phyloP scores from a whole-genome alignment of 805 yeast species.

The Metschnikowia sp. region DNA sequence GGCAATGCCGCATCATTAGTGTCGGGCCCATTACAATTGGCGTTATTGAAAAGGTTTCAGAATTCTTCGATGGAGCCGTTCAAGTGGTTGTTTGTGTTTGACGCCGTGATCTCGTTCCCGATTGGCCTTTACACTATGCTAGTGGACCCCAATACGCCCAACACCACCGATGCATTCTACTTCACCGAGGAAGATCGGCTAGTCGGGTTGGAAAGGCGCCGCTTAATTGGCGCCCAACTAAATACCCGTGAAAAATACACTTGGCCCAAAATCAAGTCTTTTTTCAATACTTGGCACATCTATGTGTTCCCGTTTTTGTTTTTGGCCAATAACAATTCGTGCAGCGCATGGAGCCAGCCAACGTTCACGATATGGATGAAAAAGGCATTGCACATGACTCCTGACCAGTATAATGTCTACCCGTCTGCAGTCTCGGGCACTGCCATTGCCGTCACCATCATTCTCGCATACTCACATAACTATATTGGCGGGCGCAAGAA shows the following conservation, averaged over 20 bases:
- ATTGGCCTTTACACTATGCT: constrained; percentile 31
- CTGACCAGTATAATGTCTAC: constrained; percentile 36
- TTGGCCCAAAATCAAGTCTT: constrained; percentile 35
- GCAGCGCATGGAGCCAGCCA: constrained; percentile 36
- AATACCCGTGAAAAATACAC: constrained; percentile 42
- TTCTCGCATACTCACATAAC: constrained; percentile 36
- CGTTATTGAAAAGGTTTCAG: constrained; percentile 23
- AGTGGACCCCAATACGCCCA: constrained; percentile 34
- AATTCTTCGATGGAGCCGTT: constrained; percentile 25
- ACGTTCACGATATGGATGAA: constrained; percentile 47
- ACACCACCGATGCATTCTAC: constrained; percentile 33
- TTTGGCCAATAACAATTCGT: constrained; percentile 35
- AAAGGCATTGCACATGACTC: constrained; percentile 26
- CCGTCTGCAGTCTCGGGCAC: constrained; percentile 40
- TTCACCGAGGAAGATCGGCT: constrained; percentile 26
- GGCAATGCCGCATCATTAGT: constrained; percentile 26
- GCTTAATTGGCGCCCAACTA: constrained; percentile 31
- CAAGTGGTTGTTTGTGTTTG: constrained; percentile 35
- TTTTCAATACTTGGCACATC: constrained; percentile 49
- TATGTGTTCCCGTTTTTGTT: constrained; percentile 42
- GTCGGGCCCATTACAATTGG: constrained; percentile 34
- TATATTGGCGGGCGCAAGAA: constrained; percentile 32
- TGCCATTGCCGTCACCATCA: constrained; percentile 37
- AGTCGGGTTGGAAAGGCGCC: constrained; percentile 45
- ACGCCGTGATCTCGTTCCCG: constrained; percentile 33